Percentiles rank a stretch among this genome's conserved stretches.
Conservation (phyloP, 768 basidiomycete species). For the Mycena latifolia region DNA sequence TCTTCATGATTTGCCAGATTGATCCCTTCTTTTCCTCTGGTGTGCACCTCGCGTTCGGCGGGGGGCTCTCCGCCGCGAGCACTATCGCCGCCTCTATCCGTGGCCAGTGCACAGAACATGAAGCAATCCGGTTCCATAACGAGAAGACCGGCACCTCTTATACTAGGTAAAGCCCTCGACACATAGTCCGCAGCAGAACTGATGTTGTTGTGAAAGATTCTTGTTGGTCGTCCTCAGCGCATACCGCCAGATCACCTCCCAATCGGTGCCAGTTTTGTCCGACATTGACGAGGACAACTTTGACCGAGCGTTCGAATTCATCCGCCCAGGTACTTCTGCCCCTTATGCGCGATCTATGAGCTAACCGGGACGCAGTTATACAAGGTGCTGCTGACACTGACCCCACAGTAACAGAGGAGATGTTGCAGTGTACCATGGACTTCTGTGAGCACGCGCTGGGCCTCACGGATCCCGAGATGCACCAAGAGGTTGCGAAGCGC, state of each 20-base stretch:
- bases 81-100: too few species aligned
- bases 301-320: slow-evolving; percentile 59
- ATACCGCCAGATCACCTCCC: slow-evolving; percentile 60
- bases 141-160: slow-evolving; percentile 47
- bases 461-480: slow-evolving; percentile 21
- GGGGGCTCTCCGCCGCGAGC: too few species aligned
- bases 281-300: slow-evolving; percentile 62
- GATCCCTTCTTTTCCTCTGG: too few species aligned
- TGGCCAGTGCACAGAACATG: slow-evolving; percentile 43
- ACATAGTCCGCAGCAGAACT: too few species aligned
- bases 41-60: too few species aligned
- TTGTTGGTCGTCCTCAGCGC: slow-evolving; percentile 60
- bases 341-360: too few species aligned
- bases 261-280: slow-evolving; percentile 50
- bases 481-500: slow-evolving; percentile 12
- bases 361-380: slow-evolving; percentile 36
- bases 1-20: slow-evolving; percentile 52
- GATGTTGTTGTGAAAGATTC: slow-evolving; percentile 49
- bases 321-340: slow-evolving; percentile 50
- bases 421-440: slow-evolving; percentile 29
- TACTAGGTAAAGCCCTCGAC: slow-evolving; percentile 43
- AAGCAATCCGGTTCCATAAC: slow-evolving; percentile 48
- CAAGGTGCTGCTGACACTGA: slow-evolving; percentile 43
- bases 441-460: slow-evolving; percentile 28
- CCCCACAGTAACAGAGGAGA: slow-evolving; percentile 24